These are phyloP conservation scores for Dipodascus geniculatus DNA, from an alignment of 805 yeast genomes.

Conservation along the genomic window DNA sequence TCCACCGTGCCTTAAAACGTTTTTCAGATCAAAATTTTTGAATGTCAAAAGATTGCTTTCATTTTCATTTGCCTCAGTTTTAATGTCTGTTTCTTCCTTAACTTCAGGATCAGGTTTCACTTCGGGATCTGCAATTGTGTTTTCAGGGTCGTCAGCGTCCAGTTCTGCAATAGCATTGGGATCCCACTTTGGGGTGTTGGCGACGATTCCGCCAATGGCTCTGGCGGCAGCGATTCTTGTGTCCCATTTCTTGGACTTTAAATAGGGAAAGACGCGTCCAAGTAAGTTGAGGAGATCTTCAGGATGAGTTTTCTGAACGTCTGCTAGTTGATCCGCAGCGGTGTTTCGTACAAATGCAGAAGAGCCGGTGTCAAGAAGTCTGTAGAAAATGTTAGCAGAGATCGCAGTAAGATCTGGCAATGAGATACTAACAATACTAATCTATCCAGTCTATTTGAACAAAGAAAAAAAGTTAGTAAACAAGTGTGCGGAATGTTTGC, in stretches of 20 bases:
- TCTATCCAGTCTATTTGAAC: conserved; percentile 35
- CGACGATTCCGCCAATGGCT: conserved; percentile 88
- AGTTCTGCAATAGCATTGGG: conserved; percentile 42
- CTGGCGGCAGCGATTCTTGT: conserved; percentile 90
- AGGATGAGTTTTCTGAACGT: conserved; percentile 86
- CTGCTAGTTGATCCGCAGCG: conserved; percentile 95
- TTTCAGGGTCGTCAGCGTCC: no score
- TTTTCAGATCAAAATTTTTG: conserved; percentile 25
- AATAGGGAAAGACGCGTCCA: conserved; percentile 83
- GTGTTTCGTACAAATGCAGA: conserved; percentile 87
- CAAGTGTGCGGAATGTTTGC: background rate
- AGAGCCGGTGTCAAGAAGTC: conserved; percentile 78
- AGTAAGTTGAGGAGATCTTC: conserved; percentile 76
- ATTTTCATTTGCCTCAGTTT: conserved; percentile 7
- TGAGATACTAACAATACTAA: conserved; percentile 32
- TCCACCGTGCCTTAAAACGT: conserved; percentile 29
- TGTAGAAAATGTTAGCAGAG: conserved; percentile 2
- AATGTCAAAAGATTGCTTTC: conserved; percentile 20
- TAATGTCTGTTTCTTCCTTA: conserved; percentile 19
- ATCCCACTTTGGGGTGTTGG: conserved; percentile 70
- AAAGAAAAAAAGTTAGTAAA: no score
- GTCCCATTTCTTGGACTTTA: conserved; percentile 83
- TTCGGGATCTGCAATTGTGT: conserved; percentile 4
- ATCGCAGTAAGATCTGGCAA: background rate
- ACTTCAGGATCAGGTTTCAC: conserved; percentile 13